A percentile compares a stretch with the other conserved stretches of the same genome.
These are phyloP conservation scores for Evernia prunastri DNA, from an alignment of 495 filamentous ascomycete genomes.

Conservation along the genomic window DNA sequence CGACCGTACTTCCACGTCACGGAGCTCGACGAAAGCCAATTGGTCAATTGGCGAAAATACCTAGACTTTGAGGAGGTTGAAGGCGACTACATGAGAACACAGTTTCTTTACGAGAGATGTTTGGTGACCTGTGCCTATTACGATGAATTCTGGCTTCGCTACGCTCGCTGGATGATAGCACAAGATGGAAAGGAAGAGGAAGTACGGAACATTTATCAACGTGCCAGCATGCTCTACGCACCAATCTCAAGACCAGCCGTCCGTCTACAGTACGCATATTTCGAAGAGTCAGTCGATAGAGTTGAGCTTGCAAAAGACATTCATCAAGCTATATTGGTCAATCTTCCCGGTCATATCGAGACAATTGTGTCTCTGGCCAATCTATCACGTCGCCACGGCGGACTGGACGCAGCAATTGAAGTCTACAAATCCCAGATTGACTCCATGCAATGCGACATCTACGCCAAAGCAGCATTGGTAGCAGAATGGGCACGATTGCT, in stretches of 20 bases:
- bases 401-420: slow-evolving; percentile 79
- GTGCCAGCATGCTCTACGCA: slow-evolving; percentile 74
- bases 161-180: slow-evolving; percentile 92
- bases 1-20: slow-evolving; percentile 96
- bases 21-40: slow-evolving; percentile 76
- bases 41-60: slow-evolving; percentile 94
- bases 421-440: slow-evolving; percentile 78
- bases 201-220: slow-evolving; percentile 86
- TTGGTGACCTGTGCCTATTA: slow-evolving; percentile 89
- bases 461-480: slow-evolving; percentile 78
- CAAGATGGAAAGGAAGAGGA: slow-evolving; percentile 82
- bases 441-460: slow-evolving; percentile 60
- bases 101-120: slow-evolving; percentile 89
- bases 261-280: slow-evolving; percentile 86
- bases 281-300: slow-evolving; percentile 77
- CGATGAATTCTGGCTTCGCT: slow-evolving; percentile 96
- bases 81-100: slow-evolving; percentile 64
- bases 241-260: slow-evolving; percentile 75
- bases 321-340: slow-evolving; percentile 68
- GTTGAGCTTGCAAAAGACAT: slow-evolving; percentile 75
- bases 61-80: slow-evolving; percentile 92
- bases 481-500: slow-evolving; percentile 84
- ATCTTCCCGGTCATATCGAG: slow-evolving; percentile 70
- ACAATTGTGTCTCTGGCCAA: slow-evolving; percentile 87
- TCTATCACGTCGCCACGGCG: slow-evolving; percentile 73